Evolutionary conservation across 2,329 filamentous ascomycete species (phyloP).

Genomic region (Penicillium verrucosum): DNA sequence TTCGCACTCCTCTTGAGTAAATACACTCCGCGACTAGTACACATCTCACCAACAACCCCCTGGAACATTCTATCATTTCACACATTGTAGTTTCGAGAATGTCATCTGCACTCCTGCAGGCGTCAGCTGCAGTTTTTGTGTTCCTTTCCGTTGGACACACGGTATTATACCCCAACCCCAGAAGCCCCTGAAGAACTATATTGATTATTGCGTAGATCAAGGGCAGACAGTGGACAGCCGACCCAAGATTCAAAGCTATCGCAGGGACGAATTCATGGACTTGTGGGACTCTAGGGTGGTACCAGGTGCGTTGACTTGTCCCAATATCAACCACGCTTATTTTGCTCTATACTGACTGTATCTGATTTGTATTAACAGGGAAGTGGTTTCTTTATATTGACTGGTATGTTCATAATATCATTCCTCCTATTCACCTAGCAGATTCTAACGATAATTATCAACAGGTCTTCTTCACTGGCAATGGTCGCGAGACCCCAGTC

Average conservation of each 20-base stretch:
- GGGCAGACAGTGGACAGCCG: conserved; percentile 23
- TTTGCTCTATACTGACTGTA: neutral
- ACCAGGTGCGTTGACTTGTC: conserved; percentile 20
- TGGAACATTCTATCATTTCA: neutral
- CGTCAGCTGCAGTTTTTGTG: conserved; percentile 18
- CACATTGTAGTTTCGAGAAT: neutral
- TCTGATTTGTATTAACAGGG: conserved; percentile 14
- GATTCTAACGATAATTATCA: neutral
- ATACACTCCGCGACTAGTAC: neutral
- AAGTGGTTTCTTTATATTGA: conserved; percentile 25
- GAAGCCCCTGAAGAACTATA: neutral
- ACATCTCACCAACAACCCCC: neutral
- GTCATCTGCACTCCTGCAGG: conserved; percentile 17
- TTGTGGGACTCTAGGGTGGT: conserved; percentile 28
- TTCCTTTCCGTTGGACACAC: conserved; percentile 27
- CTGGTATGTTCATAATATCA: conserved; percentile 13
- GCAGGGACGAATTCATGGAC: conserved; percentile 21
- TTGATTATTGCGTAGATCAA: conserved; percentile 12
- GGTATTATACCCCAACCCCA: conserved; percentile 10
- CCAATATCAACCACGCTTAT: neutral
- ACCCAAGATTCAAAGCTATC: conserved; percentile 25
- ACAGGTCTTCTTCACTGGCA: conserved; percentile 28
- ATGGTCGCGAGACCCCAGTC: conserved; percentile 22
- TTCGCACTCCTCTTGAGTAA: neutral
- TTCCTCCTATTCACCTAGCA: neutral